phyloP scores from a whole-genome alignment of 2,329 filamentous ascomycete species.

The Aspergillus unguis region DNA sequence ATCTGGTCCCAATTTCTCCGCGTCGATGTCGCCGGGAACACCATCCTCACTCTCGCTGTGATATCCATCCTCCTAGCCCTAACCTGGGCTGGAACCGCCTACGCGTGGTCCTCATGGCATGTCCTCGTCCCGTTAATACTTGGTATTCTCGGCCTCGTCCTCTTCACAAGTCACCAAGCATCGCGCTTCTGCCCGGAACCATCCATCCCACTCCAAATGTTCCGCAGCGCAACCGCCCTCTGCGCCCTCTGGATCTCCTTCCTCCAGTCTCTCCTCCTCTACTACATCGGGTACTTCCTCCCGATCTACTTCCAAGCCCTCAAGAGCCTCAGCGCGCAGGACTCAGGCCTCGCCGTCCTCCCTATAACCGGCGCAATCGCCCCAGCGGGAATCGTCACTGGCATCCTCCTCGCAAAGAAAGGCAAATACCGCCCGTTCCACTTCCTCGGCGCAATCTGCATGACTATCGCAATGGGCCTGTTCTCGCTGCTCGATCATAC shows the following conservation, averaged over 20 bases:
- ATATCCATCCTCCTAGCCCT: slow-evolving; percentile 15
- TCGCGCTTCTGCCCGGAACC: not conserved
- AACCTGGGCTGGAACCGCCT: slow-evolving; percentile 20
- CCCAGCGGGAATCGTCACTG: not conserved
- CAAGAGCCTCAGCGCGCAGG: not conserved
- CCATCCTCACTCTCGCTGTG: slow-evolving; percentile 13
- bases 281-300: slow-evolving; percentile 3
- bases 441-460: not conserved
- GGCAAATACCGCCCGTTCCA: not conserved
- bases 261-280: not conserved
- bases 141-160: slow-evolving; percentile 40
- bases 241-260: not conserved
- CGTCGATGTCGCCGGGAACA: slow-evolving; percentile 16
- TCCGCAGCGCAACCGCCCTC: not conserved
- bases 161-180: not conserved
- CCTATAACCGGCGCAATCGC: not conserved
- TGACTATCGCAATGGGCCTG: not conserved
- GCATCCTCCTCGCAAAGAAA: not conserved
- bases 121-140: slow-evolving; percentile 57
- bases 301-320: slow-evolving; percentile 6
- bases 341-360: slow-evolving; percentile 1
- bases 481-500: not conserved
- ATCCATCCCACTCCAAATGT: not conserved
- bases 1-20: not conserved
- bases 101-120: slow-evolving; percentile 54